Evolutionary conservation across 805 yeast species (phyloP), one percentile per base, ranked within the genome.

Genomic region (Candida andamanensis): DNA sequence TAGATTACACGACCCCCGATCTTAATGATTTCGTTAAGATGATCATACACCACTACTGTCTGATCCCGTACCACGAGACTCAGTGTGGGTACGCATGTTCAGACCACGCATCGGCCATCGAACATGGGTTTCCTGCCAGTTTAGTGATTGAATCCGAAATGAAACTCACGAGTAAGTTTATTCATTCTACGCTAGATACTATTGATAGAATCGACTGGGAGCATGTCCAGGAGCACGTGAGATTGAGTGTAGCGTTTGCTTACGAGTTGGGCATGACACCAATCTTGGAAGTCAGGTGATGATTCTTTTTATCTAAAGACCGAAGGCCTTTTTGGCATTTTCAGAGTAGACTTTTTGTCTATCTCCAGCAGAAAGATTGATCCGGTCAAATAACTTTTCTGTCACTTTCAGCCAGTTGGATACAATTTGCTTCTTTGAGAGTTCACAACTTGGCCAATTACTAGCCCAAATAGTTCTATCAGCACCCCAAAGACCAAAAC

Each of bases 51-150:
- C 52, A 62, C 7, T 86, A 86, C 58, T 71, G 86, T 45, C 48
- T 59, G 15, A 83, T 87, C 36, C 80, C 84, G 3, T 81, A 74
- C 49, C 74, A 69, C 23, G 92, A 82, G 46, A 81, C 95, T 9
- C 45, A 63, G 36, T 90, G 97, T 60, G 95, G 95, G 1, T 86
- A 87, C 49, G 92, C 95, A 0, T 89, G 97, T 57, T 81, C 95
- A 12, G 97, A 90, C 60, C 96, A 87, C 56, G 81, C 92, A 4
- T 78, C 94, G 29, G 95, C 95, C 1, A 56, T 77, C 31, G 78
- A 81, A 51, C 74, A 73, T 46, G 97, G 97, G 1, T 86, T 68
- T 57, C 97, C 97, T 4, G 72, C 86, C 7, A 74, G 86, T 19
- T 84, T 86, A 56, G 82, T 85, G 28, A 75, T 82, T 42, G 98